Conservation (phyloP, 2,329 filamentous ascomycete genomes). For the Didymella sp. region DNA sequence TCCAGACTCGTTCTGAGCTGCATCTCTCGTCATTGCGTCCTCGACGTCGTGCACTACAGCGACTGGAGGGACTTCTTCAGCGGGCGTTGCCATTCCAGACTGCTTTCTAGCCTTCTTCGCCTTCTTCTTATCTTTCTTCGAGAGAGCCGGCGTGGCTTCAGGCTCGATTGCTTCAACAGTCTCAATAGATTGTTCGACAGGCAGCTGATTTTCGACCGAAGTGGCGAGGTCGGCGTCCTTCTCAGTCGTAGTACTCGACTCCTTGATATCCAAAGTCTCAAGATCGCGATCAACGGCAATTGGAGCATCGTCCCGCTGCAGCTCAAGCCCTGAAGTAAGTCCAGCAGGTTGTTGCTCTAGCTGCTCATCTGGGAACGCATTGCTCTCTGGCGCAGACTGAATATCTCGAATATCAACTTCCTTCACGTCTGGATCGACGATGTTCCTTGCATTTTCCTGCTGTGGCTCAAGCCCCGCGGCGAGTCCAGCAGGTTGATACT, state of each 20-base stretch:
- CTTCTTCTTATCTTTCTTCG: conserved; percentile 26
- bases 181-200: neutral
- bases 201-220: neutral
- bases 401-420: neutral
- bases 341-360: conserved; percentile 3
- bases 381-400: neutral
- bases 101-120: conserved; percentile 33
- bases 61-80: neutral
- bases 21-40: neutral
- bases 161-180: neutral
- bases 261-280: neutral
- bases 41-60: neutral
- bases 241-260: neutral
- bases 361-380: neutral
- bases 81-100: conserved; percentile 15
- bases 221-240: neutral
- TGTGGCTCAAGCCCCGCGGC: conserved; percentile 10
- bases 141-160: neutral
- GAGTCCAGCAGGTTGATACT: conserved; percentile 9
- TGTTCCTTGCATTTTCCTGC: conserved; percentile 2
- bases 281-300: neutral
- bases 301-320: conserved; percentile 8
- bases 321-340: conserved; percentile 8
- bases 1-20: neutral
- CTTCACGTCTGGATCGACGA: neutral